Conservation (phyloP, 2,329 filamentous ascomycete genomes). For the Cercospora zeae-maydis region DNA sequence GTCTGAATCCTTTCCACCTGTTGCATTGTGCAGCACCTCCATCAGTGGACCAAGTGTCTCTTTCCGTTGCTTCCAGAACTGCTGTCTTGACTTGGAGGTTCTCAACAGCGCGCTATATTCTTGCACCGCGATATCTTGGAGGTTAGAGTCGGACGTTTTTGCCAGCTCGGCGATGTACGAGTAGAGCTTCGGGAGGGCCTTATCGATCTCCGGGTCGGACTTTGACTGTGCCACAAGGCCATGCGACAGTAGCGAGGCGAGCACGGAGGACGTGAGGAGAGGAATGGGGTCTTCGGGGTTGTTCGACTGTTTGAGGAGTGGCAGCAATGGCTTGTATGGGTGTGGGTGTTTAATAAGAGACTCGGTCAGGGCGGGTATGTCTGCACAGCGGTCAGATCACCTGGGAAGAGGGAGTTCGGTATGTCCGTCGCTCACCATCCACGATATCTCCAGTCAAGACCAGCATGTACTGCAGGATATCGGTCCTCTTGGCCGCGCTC, state of each 20-base stretch:
- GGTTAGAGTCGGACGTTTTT: slow-evolving; percentile 79
- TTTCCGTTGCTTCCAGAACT: slow-evolving; percentile 88
- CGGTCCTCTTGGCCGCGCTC: slow-evolving; percentile 75
- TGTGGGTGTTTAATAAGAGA: slow-evolving; percentile 69
- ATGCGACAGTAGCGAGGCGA: slow-evolving; percentile 71
- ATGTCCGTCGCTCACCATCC: slow-evolving; percentile 58
- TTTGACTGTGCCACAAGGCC: slow-evolving; percentile 61
- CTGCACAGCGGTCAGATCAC: slow-evolving; percentile 46
- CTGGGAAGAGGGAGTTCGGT: not conserved
- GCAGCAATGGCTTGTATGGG: slow-evolving; percentile 73
- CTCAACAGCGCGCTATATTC: slow-evolving; percentile 83
- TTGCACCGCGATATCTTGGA: slow-evolving; percentile 94
- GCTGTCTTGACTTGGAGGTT: slow-evolving; percentile 66
- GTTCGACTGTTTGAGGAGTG: slow-evolving; percentile 76
- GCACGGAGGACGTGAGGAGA: slow-evolving; percentile 81
- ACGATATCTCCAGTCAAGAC: slow-evolving; percentile 85
- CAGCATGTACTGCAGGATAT: slow-evolving; percentile 92
- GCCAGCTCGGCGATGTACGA: slow-evolving; percentile 80
- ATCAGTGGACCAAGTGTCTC: slow-evolving; percentile 80
- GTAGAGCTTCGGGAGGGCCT: slow-evolving; percentile 77
- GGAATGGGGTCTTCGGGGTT: slow-evolving; percentile 85
- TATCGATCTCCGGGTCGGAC: slow-evolving; percentile 59
- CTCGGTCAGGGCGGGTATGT: slow-evolving; percentile 72
- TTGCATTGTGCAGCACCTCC: slow-evolving; percentile 71
- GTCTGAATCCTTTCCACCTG: slow-evolving; percentile 68